Percentiles rank a stretch among this genome's conserved stretches.
phyloP scores from a whole-genome alignment of 768 basidiomycete genomes.

The Glaciozyma martinii region DNA sequence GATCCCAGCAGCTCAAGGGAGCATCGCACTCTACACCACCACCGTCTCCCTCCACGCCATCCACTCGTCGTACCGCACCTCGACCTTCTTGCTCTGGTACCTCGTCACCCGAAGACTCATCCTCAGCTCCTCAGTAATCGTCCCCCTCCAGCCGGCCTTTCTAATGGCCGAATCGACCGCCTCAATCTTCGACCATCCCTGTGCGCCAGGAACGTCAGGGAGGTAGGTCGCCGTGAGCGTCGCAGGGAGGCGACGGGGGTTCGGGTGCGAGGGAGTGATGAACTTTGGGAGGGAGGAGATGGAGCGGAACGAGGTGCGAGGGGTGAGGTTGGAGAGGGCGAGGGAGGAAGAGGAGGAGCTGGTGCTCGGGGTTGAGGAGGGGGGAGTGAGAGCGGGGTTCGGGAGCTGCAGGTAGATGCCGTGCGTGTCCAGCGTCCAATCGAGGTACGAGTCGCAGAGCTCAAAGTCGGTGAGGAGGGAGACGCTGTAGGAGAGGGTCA shows the following conservation, averaged over 20 bases:
- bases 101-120: conserved; percentile 64
- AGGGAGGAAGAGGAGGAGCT: conserved; percentile 47
- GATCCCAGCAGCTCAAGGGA: no score
- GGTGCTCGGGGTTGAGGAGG: conserved; percentile 7
- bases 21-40: not conserved
- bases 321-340: conserved; percentile 27
- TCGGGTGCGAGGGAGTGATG: conserved; percentile 1
- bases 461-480: conserved; percentile 92
- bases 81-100: conserved; percentile 67
- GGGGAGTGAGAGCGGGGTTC: conserved; percentile 58
- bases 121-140: conserved; percentile 70
- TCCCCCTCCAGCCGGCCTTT: conserved; percentile 83
- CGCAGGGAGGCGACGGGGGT: conserved; percentile 42
- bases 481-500: conserved; percentile 48
- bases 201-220: conserved; percentile 82
- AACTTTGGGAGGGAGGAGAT: conserved; percentile 22
- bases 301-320: conserved; percentile 42
- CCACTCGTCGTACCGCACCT: conserved; percentile 67
- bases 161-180: conserved; percentile 82
- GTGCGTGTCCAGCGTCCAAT: conserved; percentile 87
- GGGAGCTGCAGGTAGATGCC: conserved; percentile 84
- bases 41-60: conserved; percentile 55
- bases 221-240: conserved; percentile 79
- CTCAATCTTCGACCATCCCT: conserved; percentile 87
- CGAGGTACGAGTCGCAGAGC: conserved; percentile 69